Base-by-base conservation (phyloP, 2,329 filamentous ascomycete species). In the Annulohypoxylon truncatum region DNA sequence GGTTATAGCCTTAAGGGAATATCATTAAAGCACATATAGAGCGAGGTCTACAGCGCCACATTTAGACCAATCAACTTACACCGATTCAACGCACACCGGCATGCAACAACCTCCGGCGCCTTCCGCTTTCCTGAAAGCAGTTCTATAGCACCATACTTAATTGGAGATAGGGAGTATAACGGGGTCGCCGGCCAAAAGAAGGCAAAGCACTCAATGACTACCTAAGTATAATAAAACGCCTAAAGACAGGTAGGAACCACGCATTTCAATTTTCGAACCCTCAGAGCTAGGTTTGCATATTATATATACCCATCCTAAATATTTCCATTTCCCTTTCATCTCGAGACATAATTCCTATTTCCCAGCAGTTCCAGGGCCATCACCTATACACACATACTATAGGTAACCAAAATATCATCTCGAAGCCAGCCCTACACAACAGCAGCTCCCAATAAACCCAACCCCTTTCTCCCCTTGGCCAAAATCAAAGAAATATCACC, bases 1-100 rank as follows among this genome's bases (percentile, higher is more conserved):
- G 12, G 33, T 12, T n/a, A 3, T 35, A 2, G 40, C 5, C 3
- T 18, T 18, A 18, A 15, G 26, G 26, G 33, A 31, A 38, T 8
- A 15, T 15, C n/a, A 31, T n/a, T 28, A 12, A 31, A n/a, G n/a
- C 29, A 18, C 28, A 46, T 7, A 8, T 52, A 31, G 18, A 28
- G 18, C 33, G 2, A 26, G 13, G 26, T 13, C 15, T 4, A 29
- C 15, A 40, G 28, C 15, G n/a, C 29, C 10, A 20, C 40, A 13
- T 4, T 31, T 18, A 50, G 47, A 33, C 73, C 73, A 75, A 75
- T 75, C 72, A 72, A 70, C 71, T 75, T 74, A 75, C 72, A 75
- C 62, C 59, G 26, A 62, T 46, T 26, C 8, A 28, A 22, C 13
- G 15, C 15, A 9, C 8, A 35, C 20, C 18, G 20, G 12, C 26